Evolutionary conservation across 306 rosid species (phyloP).

Genomic region (Senna siamea): DNA sequence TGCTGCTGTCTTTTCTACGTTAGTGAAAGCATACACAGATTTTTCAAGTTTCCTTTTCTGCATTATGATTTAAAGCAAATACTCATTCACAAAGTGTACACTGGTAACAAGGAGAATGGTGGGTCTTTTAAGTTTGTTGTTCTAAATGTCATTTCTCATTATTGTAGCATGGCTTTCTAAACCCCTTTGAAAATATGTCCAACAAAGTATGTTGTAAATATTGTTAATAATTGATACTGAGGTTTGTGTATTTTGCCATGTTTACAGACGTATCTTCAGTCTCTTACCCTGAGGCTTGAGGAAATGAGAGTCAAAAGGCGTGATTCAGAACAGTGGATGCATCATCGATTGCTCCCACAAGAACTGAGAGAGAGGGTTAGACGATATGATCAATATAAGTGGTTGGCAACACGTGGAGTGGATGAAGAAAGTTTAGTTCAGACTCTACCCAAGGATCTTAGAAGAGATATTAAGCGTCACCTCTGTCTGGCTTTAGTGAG

Average conservation of each 20-base stretch:
- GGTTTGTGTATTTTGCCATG: conserved; percentile 25
- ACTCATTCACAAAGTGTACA: background rate
- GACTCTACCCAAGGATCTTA: conserved; percentile 88
- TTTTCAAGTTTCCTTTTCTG: background rate
- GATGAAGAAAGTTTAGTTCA: conserved; percentile 82
- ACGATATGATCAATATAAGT: conserved; percentile 87
- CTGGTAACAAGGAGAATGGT: background rate
- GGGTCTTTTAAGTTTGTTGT: background rate
- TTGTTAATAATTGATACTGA: conserved; percentile 8
- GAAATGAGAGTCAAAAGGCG: conserved; percentile 97
- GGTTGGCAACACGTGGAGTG: conserved; percentile 94
- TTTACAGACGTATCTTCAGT: conserved; percentile 89
- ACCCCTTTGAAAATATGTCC: conserved; percentile 12
- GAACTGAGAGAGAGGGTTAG: conserved; percentile 86
- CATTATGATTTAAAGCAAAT: background rate
- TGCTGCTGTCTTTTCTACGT: background rate
- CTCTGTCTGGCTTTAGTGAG: conserved; percentile 88
- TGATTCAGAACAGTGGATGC: conserved; percentile 98
- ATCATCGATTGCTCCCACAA: conserved; percentile 85
- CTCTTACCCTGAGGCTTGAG: conserved; percentile 88
- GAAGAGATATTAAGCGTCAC: conserved; percentile 87
- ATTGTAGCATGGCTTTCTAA: background rate
- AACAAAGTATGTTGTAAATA: conserved; percentile 22
- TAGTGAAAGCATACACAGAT: conserved; percentile 13
- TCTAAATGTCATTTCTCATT: conserved; percentile 18